Conservation (phyloP, 2,329 filamentous ascomycete genomes). For the Aschersonia sp. region DNA sequence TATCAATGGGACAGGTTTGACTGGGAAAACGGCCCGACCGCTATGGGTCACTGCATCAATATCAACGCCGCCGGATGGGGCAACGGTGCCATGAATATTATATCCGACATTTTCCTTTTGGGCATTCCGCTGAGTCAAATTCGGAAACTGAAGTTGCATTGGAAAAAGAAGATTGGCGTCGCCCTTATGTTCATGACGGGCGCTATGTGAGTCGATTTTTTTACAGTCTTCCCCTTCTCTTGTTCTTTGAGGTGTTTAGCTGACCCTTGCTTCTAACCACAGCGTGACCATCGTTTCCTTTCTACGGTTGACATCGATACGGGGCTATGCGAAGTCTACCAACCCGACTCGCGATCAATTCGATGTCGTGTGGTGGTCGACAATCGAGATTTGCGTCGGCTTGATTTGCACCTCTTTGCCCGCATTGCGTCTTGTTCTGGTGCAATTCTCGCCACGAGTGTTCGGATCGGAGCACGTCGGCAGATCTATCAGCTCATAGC, state of each 20-base stretch:
- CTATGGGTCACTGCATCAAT: slow-evolving; percentile 29
- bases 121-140: slow-evolving; percentile 28
- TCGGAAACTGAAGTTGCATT: slow-evolving; percentile 19
- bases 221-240: not conserved
- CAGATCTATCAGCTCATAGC: not conserved
- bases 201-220: slow-evolving; percentile 12
- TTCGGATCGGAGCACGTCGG: not conserved
- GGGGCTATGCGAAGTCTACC: slow-evolving; percentile 11
- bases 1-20: slow-evolving; percentile 33
- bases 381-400: slow-evolving; percentile 17
- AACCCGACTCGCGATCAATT: slow-evolving; percentile 16
- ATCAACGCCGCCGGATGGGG: slow-evolving; percentile 30
- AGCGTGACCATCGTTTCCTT: slow-evolving; percentile 17
- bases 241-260: not conserved
- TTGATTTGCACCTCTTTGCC: slow-evolving; percentile 19
- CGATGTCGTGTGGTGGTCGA: slow-evolving; percentile 14
- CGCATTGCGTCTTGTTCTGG: slow-evolving; percentile 12
- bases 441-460: not conserved
- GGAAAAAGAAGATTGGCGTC: slow-evolving; percentile 27
- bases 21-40: slow-evolving; percentile 7
- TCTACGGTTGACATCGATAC: slow-evolving; percentile 14
- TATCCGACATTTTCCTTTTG: slow-evolving; percentile 31
- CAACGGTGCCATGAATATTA: slow-evolving; percentile 30
- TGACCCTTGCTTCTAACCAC: not conserved
- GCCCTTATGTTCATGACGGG: slow-evolving; percentile 29